Conservation (phyloP, 345 rosid species). For the Arabidopsis suecica region DNA sequence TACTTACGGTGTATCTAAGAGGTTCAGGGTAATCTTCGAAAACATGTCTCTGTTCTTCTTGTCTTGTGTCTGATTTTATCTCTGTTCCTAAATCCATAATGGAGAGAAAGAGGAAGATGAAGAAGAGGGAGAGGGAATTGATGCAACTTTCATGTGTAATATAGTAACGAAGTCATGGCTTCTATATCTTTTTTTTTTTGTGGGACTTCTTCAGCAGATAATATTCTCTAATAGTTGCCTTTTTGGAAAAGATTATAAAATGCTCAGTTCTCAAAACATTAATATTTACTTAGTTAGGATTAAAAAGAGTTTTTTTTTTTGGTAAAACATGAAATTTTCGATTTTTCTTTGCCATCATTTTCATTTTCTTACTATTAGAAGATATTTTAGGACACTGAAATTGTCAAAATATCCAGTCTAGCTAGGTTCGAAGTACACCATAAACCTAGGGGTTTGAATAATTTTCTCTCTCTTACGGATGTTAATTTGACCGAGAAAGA, state of each 20-base stretch:
- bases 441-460: too few relatives aligned
- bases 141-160: constrained; percentile 37
- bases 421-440: too few relatives aligned
- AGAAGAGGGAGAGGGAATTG: constrained; percentile 27
- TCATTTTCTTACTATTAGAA: too few relatives aligned
- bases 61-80: constrained; percentile 54
- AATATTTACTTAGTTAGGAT: too few relatives aligned
- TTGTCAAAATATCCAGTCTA: too few relatives aligned
- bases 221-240: constrained; percentile 32
- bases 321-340: too few relatives aligned
- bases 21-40: constrained; percentile 48
- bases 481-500: too few relatives aligned
- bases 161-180: constrained; percentile 17
- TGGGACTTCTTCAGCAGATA: background rate
- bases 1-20: constrained; percentile 69
- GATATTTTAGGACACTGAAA: too few relatives aligned
- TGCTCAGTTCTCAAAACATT: background rate
- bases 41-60: constrained; percentile 44
- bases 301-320: too few relatives aligned
- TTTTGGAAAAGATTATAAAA: background rate
- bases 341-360: too few relatives aligned
- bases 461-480: too few relatives aligned
- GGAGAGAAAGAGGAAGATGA: constrained; percentile 26
- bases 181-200: constrained; percentile 10
- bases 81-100: constrained; percentile 32